A percentile compares a stretch with the other conserved stretches of the same genome.
Conservation (phyloP, 2,329 filamentous ascomycete genomes). For the Fusarium avenaceum region DNA sequence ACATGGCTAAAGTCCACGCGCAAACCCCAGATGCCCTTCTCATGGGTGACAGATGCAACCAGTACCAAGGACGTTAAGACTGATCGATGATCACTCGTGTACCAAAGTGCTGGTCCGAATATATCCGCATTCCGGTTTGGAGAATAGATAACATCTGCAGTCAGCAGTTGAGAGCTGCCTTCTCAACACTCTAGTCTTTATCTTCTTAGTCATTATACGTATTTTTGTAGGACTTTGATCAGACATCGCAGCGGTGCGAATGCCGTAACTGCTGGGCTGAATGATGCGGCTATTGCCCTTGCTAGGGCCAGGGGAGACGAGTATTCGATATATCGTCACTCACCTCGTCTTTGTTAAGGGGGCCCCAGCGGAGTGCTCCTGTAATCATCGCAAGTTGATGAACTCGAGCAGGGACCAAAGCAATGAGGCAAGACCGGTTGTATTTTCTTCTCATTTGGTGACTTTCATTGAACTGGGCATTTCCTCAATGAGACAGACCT, state of each 20-base stretch:
- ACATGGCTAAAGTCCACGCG: slow-evolving; percentile 11
- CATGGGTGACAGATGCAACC: background rate
- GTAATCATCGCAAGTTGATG: slow-evolving; percentile 9
- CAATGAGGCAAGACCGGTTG: background rate
- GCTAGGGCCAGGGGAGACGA: slow-evolving; percentile 1
- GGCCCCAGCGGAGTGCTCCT: slow-evolving; percentile 4
- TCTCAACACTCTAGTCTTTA: slow-evolving; percentile 3
- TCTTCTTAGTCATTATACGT: too few relatives aligned
- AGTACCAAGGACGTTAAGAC: slow-evolving; percentile 9
- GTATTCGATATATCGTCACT: slow-evolving; percentile 8
- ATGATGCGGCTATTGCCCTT: background rate
- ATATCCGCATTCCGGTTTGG: background rate
- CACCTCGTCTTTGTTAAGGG: slow-evolving; percentile 12
- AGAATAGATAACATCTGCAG: background rate
- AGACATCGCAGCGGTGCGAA: too few relatives aligned
- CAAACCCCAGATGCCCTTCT: slow-evolving; percentile 23
- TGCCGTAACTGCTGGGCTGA: background rate
- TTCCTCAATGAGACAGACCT: background rate
- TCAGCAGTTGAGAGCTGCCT: background rate
- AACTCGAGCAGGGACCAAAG: slow-evolving; percentile 5
- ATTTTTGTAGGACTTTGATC: too few relatives aligned
- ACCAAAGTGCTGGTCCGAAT: slow-evolving; percentile 27
- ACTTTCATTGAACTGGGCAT: background rate
- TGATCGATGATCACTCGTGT: slow-evolving; percentile 16
- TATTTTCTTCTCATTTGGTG: background rate